These are phyloP conservation scores for Naematelia aurantialba DNA, from an alignment of 768 basidiomycete species.

Conservation along the genomic window DNA sequence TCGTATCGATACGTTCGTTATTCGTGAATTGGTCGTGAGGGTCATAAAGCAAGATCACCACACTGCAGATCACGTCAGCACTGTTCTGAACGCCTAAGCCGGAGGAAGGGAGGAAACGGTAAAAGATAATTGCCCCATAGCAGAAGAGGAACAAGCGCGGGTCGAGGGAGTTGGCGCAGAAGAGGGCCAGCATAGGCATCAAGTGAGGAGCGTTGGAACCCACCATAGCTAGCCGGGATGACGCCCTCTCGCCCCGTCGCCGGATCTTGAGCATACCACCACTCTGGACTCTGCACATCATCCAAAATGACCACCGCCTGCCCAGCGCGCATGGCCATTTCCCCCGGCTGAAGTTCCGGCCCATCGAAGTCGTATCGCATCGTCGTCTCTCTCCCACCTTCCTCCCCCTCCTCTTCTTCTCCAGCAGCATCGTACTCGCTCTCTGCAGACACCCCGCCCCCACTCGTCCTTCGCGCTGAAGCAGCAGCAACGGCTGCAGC, in stretches of 20 bases:
- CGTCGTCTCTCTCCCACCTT: conserved; percentile 45
- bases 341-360: conserved; percentile 47
- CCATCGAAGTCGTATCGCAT: conserved; percentile 48
- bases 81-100: too few species aligned
- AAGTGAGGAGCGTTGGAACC: conserved; percentile 8
- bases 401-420: conserved; percentile 36
- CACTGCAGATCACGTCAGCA: too few species aligned
- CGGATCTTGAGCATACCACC: conserved; percentile 89
- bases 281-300: conserved; percentile 62
- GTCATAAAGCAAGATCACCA: too few species aligned
- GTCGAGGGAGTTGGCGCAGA: not conserved
- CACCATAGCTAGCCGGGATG: conserved; percentile 75
- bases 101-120: too few species aligned
- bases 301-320: conserved; percentile 49
- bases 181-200: not conserved
- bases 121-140: too few species aligned
- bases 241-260: conserved; percentile 79
- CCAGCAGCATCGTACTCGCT: conserved; percentile 11
- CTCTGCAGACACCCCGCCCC: conserved; percentile 4
- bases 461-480: conserved; percentile 12
- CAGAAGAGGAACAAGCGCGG: not conserved
- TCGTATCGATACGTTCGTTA: too few species aligned
- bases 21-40: too few species aligned
- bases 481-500: conserved; percentile 23
- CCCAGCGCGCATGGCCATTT: conserved; percentile 46